Base-by-base conservation (phyloP, 768 basidiomycete species). In the Lactarius tabidus region DNA sequence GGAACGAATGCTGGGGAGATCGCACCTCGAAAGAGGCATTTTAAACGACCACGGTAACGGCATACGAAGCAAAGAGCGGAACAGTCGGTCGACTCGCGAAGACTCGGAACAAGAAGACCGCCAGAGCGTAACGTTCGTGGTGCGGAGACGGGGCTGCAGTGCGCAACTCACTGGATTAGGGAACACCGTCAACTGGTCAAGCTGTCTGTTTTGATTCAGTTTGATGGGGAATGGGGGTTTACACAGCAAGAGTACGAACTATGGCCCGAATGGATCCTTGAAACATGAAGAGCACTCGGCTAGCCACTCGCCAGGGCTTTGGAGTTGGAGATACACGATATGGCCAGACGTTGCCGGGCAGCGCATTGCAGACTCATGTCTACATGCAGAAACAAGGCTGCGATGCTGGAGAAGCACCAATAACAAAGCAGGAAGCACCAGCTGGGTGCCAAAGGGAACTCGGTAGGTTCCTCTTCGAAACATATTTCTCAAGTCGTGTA, bases 131-230 rank as follows among this genome's bases (percentile, higher is more conserved):
- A 23, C 23, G 35, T 41, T 26, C 41, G 18, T 12, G 45, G 6
- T n/a, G 56, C 55, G 39, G 38, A 58, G 56, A 53, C 31, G 51
- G 20, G 31, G 20, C 17, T 23, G 39, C 29, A 23, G 65, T 62
- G 12, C 26, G 48, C 48, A 23, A 53, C 33, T 35, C 6, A 20
- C 54, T 43, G 23, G 33, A 65, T 65, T 62, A 60, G 64, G 64
- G 55, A 60, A 65, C 48, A 9, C 35, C 26, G 52, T 57, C 12
- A 29, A 60, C 35, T 51, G n/a, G 29, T 28, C 53, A 9, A 28
- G 17, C 9, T 41, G 43, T 39, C 54, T 60, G 28, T 33, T 41
- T n/a, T 48, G 43, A 51, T 51, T 39, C n/a, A 26, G 43, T 51
- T 6, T 28, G 54, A 60, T 38, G 20, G 54, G 29, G 41, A 6